phyloP scores from a whole-genome alignment of 768 basidiomycete genomes.

The Sporobolomyces phaffii region DNA sequence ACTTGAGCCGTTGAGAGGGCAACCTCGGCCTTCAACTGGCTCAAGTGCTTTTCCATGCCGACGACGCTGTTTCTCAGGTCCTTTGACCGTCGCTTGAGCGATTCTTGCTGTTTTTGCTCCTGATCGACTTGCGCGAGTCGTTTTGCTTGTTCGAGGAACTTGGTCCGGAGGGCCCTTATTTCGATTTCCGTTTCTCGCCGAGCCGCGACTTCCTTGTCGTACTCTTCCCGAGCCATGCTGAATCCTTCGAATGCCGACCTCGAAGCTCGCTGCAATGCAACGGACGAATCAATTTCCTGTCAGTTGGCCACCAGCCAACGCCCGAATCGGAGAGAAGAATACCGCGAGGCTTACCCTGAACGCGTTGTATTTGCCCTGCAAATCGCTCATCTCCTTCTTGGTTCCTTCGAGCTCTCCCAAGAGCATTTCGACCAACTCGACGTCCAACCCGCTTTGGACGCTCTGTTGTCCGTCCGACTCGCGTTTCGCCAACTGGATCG shows the following conservation, averaged over 20 bases:
- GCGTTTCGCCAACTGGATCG: constrained; percentile 57
- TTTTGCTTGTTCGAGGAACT: constrained; percentile 83
- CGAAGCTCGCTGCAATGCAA: constrained; percentile 64
- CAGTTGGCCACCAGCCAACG: neutral
- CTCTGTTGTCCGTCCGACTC: constrained; percentile 51
- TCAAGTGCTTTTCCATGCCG: constrained; percentile 75
- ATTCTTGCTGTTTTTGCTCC: constrained; percentile 62
- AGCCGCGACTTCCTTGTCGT: constrained; percentile 80
- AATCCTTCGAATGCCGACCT: constrained; percentile 88
- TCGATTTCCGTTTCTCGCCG: constrained; percentile 88
- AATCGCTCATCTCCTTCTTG: constrained; percentile 56
- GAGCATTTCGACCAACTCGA: constrained; percentile 65
- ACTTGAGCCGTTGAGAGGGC: constrained; percentile 90
- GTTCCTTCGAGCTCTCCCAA: constrained; percentile 61
- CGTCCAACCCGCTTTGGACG: constrained; percentile 55
- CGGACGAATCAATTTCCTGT: neutral
- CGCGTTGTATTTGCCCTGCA: constrained; percentile 74
- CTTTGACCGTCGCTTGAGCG: constrained; percentile 68
- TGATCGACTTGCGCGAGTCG: constrained; percentile 79
- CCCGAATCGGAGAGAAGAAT: neutral
- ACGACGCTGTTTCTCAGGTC: constrained; percentile 71
- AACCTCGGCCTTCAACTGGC: constrained; percentile 77
- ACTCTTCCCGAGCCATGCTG: constrained; percentile 86
- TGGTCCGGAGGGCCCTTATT: constrained; percentile 72
- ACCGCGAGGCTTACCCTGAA: constrained; percentile 62